A percentile compares a stretch with the other conserved stretches of the same genome.
These are phyloP conservation scores for Phytophthora brassicae DNA, from an alignment of 352 stramenopile species.

Conservation along the genomic window DNA sequence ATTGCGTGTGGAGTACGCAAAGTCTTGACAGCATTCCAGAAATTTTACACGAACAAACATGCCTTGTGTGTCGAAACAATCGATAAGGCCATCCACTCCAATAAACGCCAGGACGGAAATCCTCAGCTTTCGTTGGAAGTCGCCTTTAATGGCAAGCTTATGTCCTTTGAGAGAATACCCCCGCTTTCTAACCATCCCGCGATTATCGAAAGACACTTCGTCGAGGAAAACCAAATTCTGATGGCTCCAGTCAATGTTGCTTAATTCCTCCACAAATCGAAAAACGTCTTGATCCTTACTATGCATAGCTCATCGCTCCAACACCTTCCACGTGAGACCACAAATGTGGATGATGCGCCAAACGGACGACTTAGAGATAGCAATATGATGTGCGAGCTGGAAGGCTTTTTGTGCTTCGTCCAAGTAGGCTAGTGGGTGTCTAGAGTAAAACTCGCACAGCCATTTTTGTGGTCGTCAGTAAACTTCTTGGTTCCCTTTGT, in stretches of 20 bases:
- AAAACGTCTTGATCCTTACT: neutral
- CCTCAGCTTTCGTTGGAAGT: constrained; percentile 26
- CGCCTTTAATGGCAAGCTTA: constrained; percentile 25
- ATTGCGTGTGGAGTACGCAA: constrained; percentile 7
- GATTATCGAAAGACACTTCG: constrained; percentile 36
- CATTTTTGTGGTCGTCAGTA: neutral
- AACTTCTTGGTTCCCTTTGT: neutral
- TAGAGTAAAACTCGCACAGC: neutral
- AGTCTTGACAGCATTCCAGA: constrained; percentile 17
- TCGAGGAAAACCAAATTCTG: constrained; percentile 24
- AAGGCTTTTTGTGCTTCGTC: neutral
- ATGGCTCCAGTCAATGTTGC: neutral
- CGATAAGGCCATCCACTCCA: constrained; percentile 17
- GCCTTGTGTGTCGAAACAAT: constrained; percentile 28
- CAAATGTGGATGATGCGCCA: neutral
- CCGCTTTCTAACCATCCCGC: constrained; percentile 27
- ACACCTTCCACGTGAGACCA: neutral
- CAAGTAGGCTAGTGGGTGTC: neutral
- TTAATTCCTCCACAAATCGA: neutral
- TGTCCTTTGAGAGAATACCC: constrained; percentile 23
- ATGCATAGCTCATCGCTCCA: neutral
- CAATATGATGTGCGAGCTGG: neutral
- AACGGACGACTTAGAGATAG: neutral
- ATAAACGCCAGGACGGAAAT: constrained; percentile 23
- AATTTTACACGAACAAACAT: constrained; percentile 31